Evolutionary conservation across 2,329 filamentous ascomycete species (phyloP), one percentile per base, ranked within the genome.

Genomic region (Penicillium sp.): DNA sequence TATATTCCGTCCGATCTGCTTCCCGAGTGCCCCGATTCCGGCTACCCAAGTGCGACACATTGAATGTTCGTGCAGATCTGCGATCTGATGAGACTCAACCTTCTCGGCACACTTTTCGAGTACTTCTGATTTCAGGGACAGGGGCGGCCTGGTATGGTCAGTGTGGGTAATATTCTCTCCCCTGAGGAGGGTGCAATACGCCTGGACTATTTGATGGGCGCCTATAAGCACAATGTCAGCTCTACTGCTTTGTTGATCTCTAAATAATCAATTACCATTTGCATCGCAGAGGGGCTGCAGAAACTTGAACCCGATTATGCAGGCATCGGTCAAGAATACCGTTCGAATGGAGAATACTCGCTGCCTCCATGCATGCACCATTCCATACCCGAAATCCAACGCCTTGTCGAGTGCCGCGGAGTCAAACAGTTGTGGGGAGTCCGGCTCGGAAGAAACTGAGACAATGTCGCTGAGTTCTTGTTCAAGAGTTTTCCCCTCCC

Each of bases 301-400:
- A n/a, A 55, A 55, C 23, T 31, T 46, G 42, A 55, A 55, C 3
- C 53, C 42, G n/a, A 55, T 55, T 25, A 55, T 42, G 27, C 53
- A 52, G 7, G 53, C 29, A 34, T 55, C 53, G 23, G 23, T 41
- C 41, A 55, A 42, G 37, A 52, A 52, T 12, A 55, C 23, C 1
- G 53, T 55, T 37, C 53, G 48, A 21, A 55, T 37, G 2, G 48
- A 40, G 23, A 55, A 55, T 15, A 55, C 53, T 15, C 53, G 53
- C 35, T 55, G 53, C 21, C 42, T 52, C 48, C 41, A 52, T 37
- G 41, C 41, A 18, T 55, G 29, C 23, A 7, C 6, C 2, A 52
- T 1, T 3, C 42, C 41, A n/a, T 52, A 55, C 16, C 41, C 53
- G 6, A 55, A 55, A 32, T 52, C 7, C 7, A 55, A 46, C 12